Base-by-base conservation (phyloP, 257 asterid species). In the Lavandula angustifolia region DNA sequence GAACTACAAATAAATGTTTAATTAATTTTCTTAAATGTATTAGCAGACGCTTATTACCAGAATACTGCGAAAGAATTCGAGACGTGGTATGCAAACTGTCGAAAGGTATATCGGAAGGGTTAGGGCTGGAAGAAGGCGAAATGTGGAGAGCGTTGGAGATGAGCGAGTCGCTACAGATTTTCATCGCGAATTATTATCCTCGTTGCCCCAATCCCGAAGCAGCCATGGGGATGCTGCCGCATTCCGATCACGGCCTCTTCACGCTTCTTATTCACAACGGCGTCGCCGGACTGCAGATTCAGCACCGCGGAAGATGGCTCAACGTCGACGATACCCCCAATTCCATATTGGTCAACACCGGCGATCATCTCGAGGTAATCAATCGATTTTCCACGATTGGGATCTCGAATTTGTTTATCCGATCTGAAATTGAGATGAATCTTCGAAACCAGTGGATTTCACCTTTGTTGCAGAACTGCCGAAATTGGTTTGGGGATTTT, bases 161-260 rank as follows among this genome's bases (percentile, higher is more conserved):
- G 86, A 76, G 52, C 0, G 83, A 88, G 0, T 46, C 73, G 22
- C 29, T 57, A 3, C 94, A 82, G 51, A 56, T 85, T 1, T 79
- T 85, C 3, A 7, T 51, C 0, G 95, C 89, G 11, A 87, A 90
- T 71, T 76, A 71, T 6, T 87, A 90, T 69, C 97, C 96, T 0
- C 78, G 70, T 5, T 87, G 96, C 54, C 95, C 96, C 3, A 78
- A 84, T 29, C 95, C 95, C 6, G 81, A 85, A 3, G 72, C 62
- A 10, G 90, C 89, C 16, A 46, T 90, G 56, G 97, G 97, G 16
- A n/a, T 90, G 65, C 75, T 83, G 6, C 84, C 95, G 0, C 97
- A 90, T 69, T 85, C 97, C 0, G 95, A 90, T 42, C 95, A 85
- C 54, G 95, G 97, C 6, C 95, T 90, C 35, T 68, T 90, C 42